Evolutionary conservation across 306 rosid species (phyloP), one percentile per base, ranked within the genome.

Genomic region (Glycine latifolia): DNA sequence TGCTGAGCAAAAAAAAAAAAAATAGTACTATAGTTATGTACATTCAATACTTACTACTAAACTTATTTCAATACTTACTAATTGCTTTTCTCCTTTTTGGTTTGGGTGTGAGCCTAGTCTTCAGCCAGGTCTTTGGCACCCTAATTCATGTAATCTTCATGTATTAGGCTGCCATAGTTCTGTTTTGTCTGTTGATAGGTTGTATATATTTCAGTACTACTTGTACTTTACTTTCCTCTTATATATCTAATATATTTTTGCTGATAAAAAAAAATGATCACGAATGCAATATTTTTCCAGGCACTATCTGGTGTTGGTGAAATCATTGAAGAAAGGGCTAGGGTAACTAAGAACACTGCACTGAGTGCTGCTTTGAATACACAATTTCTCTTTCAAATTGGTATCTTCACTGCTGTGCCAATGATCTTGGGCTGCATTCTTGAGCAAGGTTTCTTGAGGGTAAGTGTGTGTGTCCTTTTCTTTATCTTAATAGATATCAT

Each of bases 291-390:
- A 59, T 78, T 43, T 80, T 78, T 84, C 20, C 84, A 95, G 99
- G 97, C 99, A 48, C 80, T 95, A 67, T 95, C 95, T 86, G 99
- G 99, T 80, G 97, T 95, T 86, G 97, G 97, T 37, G 97, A 90
- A 87, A 11, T 54, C 41, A 80, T 93, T 75, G 90, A 79, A 72
- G 85, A 76, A n/a, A 61, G 85, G 87, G 97, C 97, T 58, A 14
- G 13, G 14, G 71, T 95, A 76, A 75, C 83, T 16, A 77, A 84
- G 83, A 95, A 90, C 65, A 81, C 91, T 37, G 95, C 99, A 62
- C 85, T 95, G 80, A 86, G 85, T 81, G 90, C 92, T 72, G 94
- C 97, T 67, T 77, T 95, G 67, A 93, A 85, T 73, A 88, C 97
- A 0, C 97, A 95, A 86, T 95, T 95, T 72, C 97, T 95, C 81